A percentile compares a stretch with the other conserved stretches of the same genome.
These are phyloP conservation scores for Lactarius indigo DNA, from an alignment of 768 basidiomycete genomes.

Conservation along the genomic window DNA sequence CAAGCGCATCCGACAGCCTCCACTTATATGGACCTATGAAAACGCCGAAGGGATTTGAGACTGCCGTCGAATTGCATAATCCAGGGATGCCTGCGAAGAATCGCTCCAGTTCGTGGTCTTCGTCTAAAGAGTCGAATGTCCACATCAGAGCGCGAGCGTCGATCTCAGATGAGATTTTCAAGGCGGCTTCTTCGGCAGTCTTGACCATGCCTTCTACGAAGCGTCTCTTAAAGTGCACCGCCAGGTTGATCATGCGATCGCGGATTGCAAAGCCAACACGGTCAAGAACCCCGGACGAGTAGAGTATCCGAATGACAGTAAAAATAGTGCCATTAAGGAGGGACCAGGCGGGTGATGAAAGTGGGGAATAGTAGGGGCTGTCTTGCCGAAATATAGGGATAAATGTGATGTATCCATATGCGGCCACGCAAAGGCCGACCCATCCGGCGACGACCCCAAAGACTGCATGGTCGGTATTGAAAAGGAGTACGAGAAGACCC, in stretches of 20 bases:
- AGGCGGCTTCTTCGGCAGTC: not conserved
- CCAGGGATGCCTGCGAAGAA: slow-evolving; percentile 8
- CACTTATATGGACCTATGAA: not conserved
- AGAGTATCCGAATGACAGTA: not conserved
- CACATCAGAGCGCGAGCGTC: not conserved
- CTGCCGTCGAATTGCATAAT: not conserved
- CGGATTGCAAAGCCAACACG: not conserved
- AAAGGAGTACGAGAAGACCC: not conserved
- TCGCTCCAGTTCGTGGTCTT: not conserved
- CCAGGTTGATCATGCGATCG: not conserved
- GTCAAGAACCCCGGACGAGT: not conserved
- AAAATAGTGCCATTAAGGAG: not conserved
- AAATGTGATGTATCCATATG: not conserved
- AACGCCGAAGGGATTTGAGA: not conserved
- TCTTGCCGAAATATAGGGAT: not conserved
- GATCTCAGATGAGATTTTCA: not conserved
- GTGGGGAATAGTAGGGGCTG: not conserved
- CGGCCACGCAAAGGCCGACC: not conserved
- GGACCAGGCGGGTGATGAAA: not conserved
- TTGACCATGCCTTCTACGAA: not conserved
- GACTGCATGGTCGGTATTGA: not conserved
- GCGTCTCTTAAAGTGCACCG: not conserved
- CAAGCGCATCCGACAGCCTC: not conserved
- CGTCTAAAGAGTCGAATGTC: not conserved
- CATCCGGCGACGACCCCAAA: not conserved